Evolutionary conservation across 73 alveolate genomes (phyloP).

Genomic region (Paramecium tetraurelia): DNA sequence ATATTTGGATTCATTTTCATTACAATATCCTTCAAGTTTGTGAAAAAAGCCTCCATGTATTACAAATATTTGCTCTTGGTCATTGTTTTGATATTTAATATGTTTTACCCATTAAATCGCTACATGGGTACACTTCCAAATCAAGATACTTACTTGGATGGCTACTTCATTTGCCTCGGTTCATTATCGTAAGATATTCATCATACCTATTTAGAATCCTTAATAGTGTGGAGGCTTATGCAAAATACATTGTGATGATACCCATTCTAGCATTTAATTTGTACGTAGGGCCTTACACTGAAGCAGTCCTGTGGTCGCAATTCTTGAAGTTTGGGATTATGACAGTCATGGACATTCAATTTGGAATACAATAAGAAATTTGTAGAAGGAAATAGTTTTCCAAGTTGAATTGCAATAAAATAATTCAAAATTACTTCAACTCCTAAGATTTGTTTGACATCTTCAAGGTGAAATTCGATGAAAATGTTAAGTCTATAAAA

Average conservation of each 20-base stretch:
- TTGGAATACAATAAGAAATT: not conserved
- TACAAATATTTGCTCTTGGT: not conserved
- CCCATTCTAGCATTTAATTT: not conserved
- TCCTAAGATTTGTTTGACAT: not conserved
- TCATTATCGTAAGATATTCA: not conserved
- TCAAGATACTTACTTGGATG: not conserved
- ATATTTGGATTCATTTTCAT: not conserved
- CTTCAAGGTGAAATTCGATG: not conserved
- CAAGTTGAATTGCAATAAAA: not conserved
- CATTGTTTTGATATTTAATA: not conserved
- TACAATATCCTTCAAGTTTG: not conserved
- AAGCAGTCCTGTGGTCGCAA: not conserved
- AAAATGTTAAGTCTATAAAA: not conserved
- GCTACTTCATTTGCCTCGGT: not conserved
- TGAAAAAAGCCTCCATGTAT: not conserved
- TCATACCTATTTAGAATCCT: not conserved
- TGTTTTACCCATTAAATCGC: not conserved
- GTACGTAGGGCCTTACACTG: not conserved
- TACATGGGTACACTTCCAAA: not conserved
- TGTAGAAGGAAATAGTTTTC: not conserved
- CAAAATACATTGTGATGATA: not conserved
- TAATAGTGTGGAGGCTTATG: not conserved
- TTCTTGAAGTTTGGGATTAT: not conserved
- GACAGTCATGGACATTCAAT: not conserved
- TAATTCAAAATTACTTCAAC: not conserved